Conservation (phyloP, 169 alveolate genomes). For the Perkinsus olseni region DNA sequence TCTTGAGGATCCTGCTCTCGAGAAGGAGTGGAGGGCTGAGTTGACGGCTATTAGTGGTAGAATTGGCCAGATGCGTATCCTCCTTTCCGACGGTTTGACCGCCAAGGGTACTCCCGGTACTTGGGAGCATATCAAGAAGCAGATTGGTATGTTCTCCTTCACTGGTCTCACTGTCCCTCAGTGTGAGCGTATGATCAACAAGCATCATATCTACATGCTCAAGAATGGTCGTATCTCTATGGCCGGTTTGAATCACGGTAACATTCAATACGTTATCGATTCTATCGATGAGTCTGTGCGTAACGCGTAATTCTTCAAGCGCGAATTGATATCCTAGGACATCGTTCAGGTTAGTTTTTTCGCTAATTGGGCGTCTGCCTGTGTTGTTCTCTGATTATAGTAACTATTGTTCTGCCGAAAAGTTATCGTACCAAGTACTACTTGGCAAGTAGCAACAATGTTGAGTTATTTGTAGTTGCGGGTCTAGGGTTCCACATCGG, state of each 20-base stretch:
- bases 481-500: no score
- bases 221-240: conserved; percentile 67
- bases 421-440: no score
- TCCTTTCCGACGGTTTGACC: conserved; percentile 48
- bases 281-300: conserved; percentile 53
- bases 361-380: no score
- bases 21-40: conserved; percentile 64
- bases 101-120: conserved; percentile 55
- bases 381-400: no score
- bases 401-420: no score
- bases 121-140: conserved; percentile 67
- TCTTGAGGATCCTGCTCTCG: conserved; percentile 43
- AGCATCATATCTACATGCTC: conserved; percentile 62
- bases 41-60: conserved; percentile 57
- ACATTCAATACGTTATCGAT: conserved; percentile 65
- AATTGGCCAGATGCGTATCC: conserved; percentile 57
- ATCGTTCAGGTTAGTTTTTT: no score
- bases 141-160: conserved; percentile 76
- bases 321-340: no score
- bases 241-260: conserved; percentile 67
- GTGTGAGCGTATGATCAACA: conserved; percentile 52
- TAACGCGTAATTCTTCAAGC: no score
- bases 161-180: conserved; percentile 73
- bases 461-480: no score
- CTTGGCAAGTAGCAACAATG: no score